Base-by-base conservation (phyloP, 805 yeast genomes). In the Kodamaea neixiangensis region DNA sequence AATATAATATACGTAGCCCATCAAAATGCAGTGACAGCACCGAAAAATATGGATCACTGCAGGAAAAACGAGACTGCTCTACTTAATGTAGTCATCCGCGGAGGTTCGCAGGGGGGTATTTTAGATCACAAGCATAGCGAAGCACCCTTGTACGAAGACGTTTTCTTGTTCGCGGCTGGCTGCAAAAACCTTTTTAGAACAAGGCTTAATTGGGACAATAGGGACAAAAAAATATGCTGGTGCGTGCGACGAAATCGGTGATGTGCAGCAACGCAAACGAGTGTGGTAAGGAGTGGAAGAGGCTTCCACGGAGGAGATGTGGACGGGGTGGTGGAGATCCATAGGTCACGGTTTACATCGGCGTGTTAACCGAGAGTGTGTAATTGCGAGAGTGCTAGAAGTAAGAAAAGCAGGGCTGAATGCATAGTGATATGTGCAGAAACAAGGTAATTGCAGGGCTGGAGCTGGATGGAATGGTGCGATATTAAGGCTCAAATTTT, bases 141-240 rank as follows among this genome's bases (percentile, higher is more conserved):
- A 25, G 31, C 7, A 25, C 11, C 10, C 3, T 6, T 6, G 29
- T 22, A 22, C 29, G 29, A 9, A 22, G 9, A 25, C 31, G 31
- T 25, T 5, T 25, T 25, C 31, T 25, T 7, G 11, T 25, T 25
- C 31, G 31, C 31, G 9, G 48, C 49, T 46, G 49, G 49, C 44
- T 46, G 49, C 49, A 40, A 46, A 46, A 29, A 29, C 49, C 31
- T 11, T 39, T 39, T 19, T 18, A 17, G 42, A 37, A 45, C 14
- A 13, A 25, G 29, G 19, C 19, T 15, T 35, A 35, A 35, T 10
- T 11, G 14, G 17, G 7, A 35, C 39, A 35, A 14, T 15, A 14
- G 17, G 19, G 3, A 14, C 7, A 14, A 35, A 34, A 35, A 35
- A 35, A 35, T 35, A 35, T 14, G 19, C 17, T 35, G 39, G 39